Conservation (phyloP, 169 alveolate species). For the Blepharisma undulans region DNA sequence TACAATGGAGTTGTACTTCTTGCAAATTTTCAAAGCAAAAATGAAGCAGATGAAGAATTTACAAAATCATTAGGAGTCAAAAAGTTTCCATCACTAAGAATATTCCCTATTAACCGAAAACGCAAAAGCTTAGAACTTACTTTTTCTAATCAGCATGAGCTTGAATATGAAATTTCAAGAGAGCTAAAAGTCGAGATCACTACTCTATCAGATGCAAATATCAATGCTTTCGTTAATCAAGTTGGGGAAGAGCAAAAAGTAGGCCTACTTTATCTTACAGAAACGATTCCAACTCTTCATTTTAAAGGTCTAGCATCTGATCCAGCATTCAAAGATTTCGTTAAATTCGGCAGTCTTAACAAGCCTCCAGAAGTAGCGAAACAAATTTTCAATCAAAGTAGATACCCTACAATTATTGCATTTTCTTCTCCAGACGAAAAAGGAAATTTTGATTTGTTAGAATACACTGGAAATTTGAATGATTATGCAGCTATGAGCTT, state of each 20-base stretch:
- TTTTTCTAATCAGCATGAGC: not conserved
- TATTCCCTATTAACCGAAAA: slow-evolving; percentile 20
- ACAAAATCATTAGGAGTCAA: not conserved
- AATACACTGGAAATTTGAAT: not conserved
- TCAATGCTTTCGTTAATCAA: not conserved
- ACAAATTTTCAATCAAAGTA: not conserved
- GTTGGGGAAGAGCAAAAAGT: slow-evolving; percentile 15
- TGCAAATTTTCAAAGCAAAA: not conserved
- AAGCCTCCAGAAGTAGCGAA: not conserved
- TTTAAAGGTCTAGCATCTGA: slow-evolving; percentile 26
- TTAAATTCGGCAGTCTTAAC: not conserved
- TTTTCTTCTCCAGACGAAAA: not conserved
- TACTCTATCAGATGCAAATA: not conserved
- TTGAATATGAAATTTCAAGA: slow-evolving; percentile 28
- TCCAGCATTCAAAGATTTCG: slow-evolving; percentile 1
- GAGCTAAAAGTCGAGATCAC: not conserved
- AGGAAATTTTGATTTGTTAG: not conserved
- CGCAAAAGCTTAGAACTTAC: slow-evolving; percentile 3
- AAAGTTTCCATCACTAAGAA: slow-evolving; percentile 16
- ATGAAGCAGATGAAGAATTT: not conserved
- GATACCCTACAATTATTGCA: slow-evolving; percentile 14
- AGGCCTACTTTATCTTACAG: not conserved
- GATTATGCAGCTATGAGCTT: not conserved
- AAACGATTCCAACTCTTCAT: not conserved
- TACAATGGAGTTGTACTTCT: slow-evolving; percentile 5